Evolutionary conservation across 129 eudicot species (phyloP), one percentile per base, ranked within the genome.

Genomic region (Artemisia argyi): DNA sequence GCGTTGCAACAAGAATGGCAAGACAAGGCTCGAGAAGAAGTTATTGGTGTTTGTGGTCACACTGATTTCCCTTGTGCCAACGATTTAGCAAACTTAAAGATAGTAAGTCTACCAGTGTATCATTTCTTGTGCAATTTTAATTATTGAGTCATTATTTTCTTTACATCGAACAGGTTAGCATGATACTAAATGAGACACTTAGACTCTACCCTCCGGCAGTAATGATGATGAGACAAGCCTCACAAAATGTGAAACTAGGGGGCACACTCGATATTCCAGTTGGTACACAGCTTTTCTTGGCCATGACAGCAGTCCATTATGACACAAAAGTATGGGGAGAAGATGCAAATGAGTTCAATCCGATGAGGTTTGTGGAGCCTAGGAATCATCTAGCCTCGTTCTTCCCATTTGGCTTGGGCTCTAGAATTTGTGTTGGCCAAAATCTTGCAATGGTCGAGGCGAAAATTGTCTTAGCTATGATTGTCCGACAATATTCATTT

Each of bases 1-100:
- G 82, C 82, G 24, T 68, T 78, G 18, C 80, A 83, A 71, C 76
- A 81, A 32, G 91, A 86, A 51, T 86, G 91, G 91, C 88, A 86
- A 57, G 62, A 78, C 46, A 86, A 75, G 58, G 84, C 82, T 51
- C 70, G 83, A 30, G 69, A 75, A 49, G 89, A 81, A 52, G 89
- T 81, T 24, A 14, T 66, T 13, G 70, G 66, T 1, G 17, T 81
- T 49, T 78, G 76, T 76, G 84, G 82, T 63, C 62, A 78, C 30
- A 46, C 61, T 7, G 39, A 1, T 54, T 63, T 49, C 48, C 89
- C 82, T 10, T 18, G 51, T 85, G 61, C 82, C 20, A 77, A 81
- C 7, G 71, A 57, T 53, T 53, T 81, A 17, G 26, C 82, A 56
- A 78, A 66, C 71, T 30, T 85, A 52, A 85, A 85, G 68, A 81